phyloP scores from a whole-genome alignment of 805 yeast species.

The Yamadazyma ubonensis region DNA sequence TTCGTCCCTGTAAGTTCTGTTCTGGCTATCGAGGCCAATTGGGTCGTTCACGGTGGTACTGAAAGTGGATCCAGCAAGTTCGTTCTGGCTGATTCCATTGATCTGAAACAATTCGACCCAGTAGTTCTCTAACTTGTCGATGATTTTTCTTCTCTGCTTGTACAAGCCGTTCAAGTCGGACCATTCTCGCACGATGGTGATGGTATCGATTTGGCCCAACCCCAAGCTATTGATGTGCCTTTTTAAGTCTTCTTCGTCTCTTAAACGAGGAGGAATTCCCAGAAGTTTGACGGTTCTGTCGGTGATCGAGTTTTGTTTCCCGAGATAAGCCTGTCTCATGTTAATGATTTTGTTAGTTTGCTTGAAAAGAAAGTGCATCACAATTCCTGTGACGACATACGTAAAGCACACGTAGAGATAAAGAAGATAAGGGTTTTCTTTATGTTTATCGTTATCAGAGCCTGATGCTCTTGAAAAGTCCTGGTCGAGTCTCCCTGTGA shows the following conservation, averaged over 20 bases:
- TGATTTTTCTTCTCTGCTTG: conserved; percentile 51
- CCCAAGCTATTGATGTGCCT: conserved; percentile 74
- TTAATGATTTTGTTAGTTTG: conserved; percentile 73
- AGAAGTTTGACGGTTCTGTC: conserved; percentile 86
- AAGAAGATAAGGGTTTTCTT: conserved; percentile 50
- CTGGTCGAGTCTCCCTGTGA: conserved; percentile 59
- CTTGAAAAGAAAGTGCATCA: conserved; percentile 57
- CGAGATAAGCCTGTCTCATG: conserved; percentile 78
- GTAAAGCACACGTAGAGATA: conserved; percentile 91
- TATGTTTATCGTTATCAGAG: conserved; percentile 15
- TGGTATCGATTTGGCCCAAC: conserved; percentile 74
- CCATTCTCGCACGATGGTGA: conserved; percentile 89
- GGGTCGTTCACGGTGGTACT: conserved; percentile 30
- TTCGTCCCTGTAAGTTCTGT: conserved; percentile 7
- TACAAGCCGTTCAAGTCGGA: conserved; percentile 64
- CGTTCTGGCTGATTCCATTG: conserved; percentile 31
- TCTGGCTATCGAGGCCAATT: conserved; percentile 20
- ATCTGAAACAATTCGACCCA: conserved; percentile 30
- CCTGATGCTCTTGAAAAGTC: conserved; percentile 25
- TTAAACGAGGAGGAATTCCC: conserved; percentile 81
- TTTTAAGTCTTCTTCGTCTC: conserved; percentile 68
- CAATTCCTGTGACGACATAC: conserved; percentile 73
- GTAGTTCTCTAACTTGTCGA: conserved; percentile 56
- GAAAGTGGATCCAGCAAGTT: conserved; percentile 23
- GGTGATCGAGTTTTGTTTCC: conserved; percentile 83